Base-by-base conservation (phyloP, 495 filamentous ascomycete genomes). In the Pseudotulostoma volvatum region DNA sequence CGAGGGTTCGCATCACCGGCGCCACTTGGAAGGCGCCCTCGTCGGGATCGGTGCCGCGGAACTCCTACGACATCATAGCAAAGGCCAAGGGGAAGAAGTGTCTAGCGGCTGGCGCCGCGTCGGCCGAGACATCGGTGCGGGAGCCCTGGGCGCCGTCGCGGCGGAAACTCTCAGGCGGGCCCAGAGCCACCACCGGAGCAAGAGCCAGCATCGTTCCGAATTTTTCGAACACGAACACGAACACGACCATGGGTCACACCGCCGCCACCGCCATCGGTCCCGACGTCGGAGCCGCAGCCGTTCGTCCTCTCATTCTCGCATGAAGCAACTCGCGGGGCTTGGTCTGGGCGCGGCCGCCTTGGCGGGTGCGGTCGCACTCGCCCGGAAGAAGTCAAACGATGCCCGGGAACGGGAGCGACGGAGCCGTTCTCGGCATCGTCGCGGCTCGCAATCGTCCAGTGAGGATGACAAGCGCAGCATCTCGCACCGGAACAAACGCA, bases 261-360 rank as follows among this genome's bases (percentile, higher is more conserved):
- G 56, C 37, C 47, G 47, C 7, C 53, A 59, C 39, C 53, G 53
- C 18, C 54, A 49, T 34, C 50, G 52, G 31, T 63, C 58, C 33
- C 45, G 59, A 16, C 55, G 58, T 43, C 46, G 51, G 34, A 51
- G 55, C 36, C 60, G 61, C 20, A 66, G 61, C 39, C 56, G 71
- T 37, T 68, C 60, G 20, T 63, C 68, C 33, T 77, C 72, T 3
- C 66, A 73, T 32, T 77, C 74, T 3, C 67, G 63, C 33, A 61
- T 56, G 0, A 68, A 67, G 48, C 67, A 80, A 35, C 67, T 84
- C 21, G 74, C 78, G 30, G 80, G 76, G 30, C 59, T 87, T 14
- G 84, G 80, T 15, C 71, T 86, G 34, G 84, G 84, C 35, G 84
- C 83, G 18, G 84, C 82, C 13, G 78, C 85, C 31, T 70, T 87